Evolutionary conservation across 805 yeast species (phyloP), one percentile per base, ranked within the genome.

Genomic region (Diddensiella transvaalensis): DNA sequence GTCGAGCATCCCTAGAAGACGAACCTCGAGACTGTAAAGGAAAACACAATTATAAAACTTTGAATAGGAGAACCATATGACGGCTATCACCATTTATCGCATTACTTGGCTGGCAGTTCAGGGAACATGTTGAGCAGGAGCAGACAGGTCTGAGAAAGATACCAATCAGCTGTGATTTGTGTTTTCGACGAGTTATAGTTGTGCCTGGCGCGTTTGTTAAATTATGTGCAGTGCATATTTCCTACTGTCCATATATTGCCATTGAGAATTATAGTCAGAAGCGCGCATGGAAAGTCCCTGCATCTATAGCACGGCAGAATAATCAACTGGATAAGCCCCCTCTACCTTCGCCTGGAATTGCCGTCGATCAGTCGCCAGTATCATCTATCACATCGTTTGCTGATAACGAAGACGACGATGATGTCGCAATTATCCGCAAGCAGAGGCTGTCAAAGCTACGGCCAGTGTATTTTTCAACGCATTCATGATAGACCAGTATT

Each of bases 231-330:
- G 32, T 23, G 22, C 43, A 40, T 40, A 4, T 40, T 6, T 18
- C 15, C 11, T 40, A 40, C 22, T 40, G 43, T 26, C 43, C 43
- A 11, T 40, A 40, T 23, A 5, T 35, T 8, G 21, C 21, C 15
- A 35, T 35, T 11, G 21, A 40, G 10, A 4, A 32, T 6, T 4
- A 8, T 6, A 21, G 11, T 11, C 19, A 26, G 33, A 15, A 38
- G 17, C 15, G 11, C 15, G 24, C 33, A 22, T 40, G 18, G 33
- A 4, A 13, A 26, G 17, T 17, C 8, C 21, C 15, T 10, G 38
- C 38, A 6, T 6, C 15, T 5, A 38, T 38, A 10, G 10, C 15
- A 11, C 39, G n/a, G n/a, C n/a, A n/a, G n/a, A n/a, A n/a, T n/a
- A n/a, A n/a, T n/a, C n/a, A 29, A 29, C 10, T 10, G 13, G 32